phyloP scores from a whole-genome alignment of 768 basidiomycete species.

The Tylopilus intermedius region DNA sequence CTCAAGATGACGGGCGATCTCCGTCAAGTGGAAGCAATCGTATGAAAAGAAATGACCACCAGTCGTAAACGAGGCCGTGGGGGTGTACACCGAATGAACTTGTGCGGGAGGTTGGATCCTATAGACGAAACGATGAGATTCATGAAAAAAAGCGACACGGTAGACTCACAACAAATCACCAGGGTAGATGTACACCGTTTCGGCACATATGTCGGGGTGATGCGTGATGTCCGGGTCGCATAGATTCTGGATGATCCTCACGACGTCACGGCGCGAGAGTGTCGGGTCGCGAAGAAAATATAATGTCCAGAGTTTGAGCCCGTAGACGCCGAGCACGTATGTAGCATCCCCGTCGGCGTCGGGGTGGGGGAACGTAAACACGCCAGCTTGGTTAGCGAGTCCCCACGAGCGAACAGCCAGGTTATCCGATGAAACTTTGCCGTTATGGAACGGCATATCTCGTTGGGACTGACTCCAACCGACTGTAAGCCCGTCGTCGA shows the following conservation, averaged over 20 bases:
- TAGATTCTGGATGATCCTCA: background rate
- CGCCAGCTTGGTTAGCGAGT: background rate
- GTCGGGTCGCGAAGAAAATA: background rate
- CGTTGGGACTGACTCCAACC: slow-evolving; percentile 7
- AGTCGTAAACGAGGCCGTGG: background rate
- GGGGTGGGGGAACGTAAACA: background rate
- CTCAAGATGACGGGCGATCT: background rate
- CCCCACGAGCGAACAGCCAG: background rate
- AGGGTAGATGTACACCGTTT: background rate
- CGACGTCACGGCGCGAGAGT: background rate
- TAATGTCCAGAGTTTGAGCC: background rate
- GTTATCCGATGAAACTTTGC: background rate
- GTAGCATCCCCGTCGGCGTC: background rate
- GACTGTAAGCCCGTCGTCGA: slow-evolving; percentile 3
- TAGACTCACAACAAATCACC: background rate
- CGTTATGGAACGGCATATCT: background rate
- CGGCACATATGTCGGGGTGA: background rate
- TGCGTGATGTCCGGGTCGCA: background rate
- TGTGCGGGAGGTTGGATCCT: background rate
- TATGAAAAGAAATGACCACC: background rate
- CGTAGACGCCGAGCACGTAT: background rate
- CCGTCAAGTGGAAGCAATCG: background rate
- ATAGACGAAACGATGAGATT: background rate
- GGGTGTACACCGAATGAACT: background rate
- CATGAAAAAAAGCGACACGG: too few species aligned